Percentiles rank a stretch among this genome's conserved stretches.
Evolutionary conservation across 116 monocot species (phyloP).

Genomic region (Cymodocea nodosa): DNA sequence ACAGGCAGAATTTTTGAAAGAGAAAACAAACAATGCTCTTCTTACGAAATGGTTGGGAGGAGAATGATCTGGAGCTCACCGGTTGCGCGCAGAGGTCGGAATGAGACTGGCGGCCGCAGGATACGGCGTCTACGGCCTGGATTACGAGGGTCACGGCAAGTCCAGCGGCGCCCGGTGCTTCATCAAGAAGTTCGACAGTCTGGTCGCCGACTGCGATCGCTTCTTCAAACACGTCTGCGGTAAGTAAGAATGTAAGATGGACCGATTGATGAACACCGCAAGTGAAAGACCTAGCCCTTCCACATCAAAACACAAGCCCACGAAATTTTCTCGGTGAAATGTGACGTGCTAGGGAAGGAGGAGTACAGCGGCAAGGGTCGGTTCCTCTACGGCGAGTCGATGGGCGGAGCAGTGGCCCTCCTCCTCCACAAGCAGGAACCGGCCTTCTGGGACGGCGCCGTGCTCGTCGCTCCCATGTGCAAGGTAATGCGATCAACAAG

Average conservation of each 20-base stretch:
- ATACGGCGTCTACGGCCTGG: constrained; percentile 71
- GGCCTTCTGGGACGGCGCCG: constrained; percentile 76
- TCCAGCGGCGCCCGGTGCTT: constrained; percentile 82
- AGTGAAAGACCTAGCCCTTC: too few relatives aligned
- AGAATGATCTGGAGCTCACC: background rate
- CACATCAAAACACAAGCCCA: too few relatives aligned
- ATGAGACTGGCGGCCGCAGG: constrained; percentile 53
- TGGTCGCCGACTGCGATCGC: constrained; percentile 56
- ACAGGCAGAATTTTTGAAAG: too few relatives aligned
- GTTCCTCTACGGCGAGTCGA: constrained; percentile 94
- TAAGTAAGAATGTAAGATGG: constrained; percentile 6
- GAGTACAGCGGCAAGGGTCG: constrained; percentile 47
- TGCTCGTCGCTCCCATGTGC: constrained; percentile 95
- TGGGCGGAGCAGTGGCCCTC: constrained; percentile 88
- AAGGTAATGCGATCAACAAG: constrained; percentile 73
- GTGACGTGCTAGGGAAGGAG: constrained; percentile 23
- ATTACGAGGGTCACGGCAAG: constrained; percentile 89
- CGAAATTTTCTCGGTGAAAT: background rate
- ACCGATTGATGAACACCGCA: too few relatives aligned
- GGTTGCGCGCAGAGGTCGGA: constrained; percentile 53
- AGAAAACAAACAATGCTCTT: too few relatives aligned
- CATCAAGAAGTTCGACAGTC: constrained; percentile 68
- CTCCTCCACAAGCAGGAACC: constrained; percentile 73
- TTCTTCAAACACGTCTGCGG: constrained; percentile 75
- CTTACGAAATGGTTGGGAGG: too few relatives aligned